Evolutionary conservation across 371 early-diverging fungal genomes (phyloP).

Genomic region (Mycotypha africana): DNA sequence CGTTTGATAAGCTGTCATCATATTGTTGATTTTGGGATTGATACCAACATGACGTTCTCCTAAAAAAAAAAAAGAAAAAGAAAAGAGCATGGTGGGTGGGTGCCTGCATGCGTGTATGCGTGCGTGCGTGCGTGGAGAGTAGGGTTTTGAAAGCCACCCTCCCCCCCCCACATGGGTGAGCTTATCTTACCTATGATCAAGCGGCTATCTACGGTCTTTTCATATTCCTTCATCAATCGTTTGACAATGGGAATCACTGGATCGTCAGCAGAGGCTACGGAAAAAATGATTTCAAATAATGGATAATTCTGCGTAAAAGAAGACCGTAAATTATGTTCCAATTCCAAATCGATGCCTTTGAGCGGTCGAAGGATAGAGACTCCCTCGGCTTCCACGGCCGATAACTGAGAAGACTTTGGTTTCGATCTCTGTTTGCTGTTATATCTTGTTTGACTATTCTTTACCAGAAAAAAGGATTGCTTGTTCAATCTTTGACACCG

Average conservation of each 20-base stretch:
- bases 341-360: slow-evolving; percentile 82
- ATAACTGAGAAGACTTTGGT: slow-evolving; percentile 41
- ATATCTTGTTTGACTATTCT: slow-evolving; percentile 47
- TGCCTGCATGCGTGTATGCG: no score
- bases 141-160: no score
- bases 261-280: slow-evolving; percentile 74
- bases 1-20: slow-evolving; percentile 72
- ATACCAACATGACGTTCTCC: slow-evolving; percentile 68
- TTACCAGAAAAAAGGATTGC: neutral
- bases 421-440: slow-evolving; percentile 27
- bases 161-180: neutral
- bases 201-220: slow-evolving; percentile 63
- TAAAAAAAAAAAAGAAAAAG: slow-evolving; percentile 21
- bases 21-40: slow-evolving; percentile 96
- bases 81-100: no score
- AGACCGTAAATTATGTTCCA: slow-evolving; percentile 74
- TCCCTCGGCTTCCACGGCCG: slow-evolving; percentile 47
- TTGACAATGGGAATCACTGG: slow-evolving; percentile 71
- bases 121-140: no score
- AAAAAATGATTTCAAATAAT: slow-evolving; percentile 76
- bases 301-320: slow-evolving; percentile 85
- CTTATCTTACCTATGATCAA: slow-evolving; percentile 64
- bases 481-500: no score
- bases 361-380: slow-evolving; percentile 88
- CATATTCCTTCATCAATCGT: slow-evolving; percentile 61